A percentile compares a stretch with the other conserved stretches of the same genome.
Evolutionary conservation across 1,284 basidiomycete species (phyloP).

Genomic region (Coniferiporia weirii): DNA sequence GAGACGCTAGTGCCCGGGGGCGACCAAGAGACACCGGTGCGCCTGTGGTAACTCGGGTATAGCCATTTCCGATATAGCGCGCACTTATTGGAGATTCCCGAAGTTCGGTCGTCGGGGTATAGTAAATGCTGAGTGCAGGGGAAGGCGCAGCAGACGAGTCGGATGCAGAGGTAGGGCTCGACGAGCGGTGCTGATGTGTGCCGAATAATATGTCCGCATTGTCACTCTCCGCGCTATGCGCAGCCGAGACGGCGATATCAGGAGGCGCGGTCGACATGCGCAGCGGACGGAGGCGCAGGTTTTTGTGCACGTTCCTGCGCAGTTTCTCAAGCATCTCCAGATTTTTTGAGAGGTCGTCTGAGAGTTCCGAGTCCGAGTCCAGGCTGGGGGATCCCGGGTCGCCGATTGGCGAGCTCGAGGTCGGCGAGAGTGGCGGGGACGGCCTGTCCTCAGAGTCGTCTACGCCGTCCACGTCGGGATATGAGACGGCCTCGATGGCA

Average conservation of each 20-base stretch:
- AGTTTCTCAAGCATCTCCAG: slow-evolving; percentile 62
- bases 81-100: slow-evolving; percentile 28
- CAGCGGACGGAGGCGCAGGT: slow-evolving; percentile 70
- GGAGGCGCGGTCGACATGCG: slow-evolving; percentile 43
- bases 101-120: slow-evolving; percentile 48
- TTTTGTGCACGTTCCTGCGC: slow-evolving; percentile 63
- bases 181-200: slow-evolving; percentile 21
- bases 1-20: slow-evolving; percentile 8
- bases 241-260: slow-evolving; percentile 25
- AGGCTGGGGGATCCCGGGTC: slow-evolving; percentile 21
- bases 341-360: slow-evolving; percentile 57
- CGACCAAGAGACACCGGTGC: slow-evolving; percentile 18
- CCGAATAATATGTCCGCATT: background rate
- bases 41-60: slow-evolving; percentile 22
- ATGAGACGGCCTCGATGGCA: slow-evolving; percentile 33
- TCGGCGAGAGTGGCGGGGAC: slow-evolving; percentile 32
- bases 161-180: slow-evolving; percentile 27
- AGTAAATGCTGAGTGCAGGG: slow-evolving; percentile 49
- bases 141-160: slow-evolving; percentile 37
- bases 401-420: slow-evolving; percentile 26
- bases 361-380: slow-evolving; percentile 24
- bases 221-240: slow-evolving; percentile 16
- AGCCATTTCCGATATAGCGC: slow-evolving; percentile 22
- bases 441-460: slow-evolving; percentile 24
- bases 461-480: slow-evolving; percentile 29